Conservation (phyloP, 495 filamentous ascomycete species). For the Polyplosphaeria fusca region DNA sequence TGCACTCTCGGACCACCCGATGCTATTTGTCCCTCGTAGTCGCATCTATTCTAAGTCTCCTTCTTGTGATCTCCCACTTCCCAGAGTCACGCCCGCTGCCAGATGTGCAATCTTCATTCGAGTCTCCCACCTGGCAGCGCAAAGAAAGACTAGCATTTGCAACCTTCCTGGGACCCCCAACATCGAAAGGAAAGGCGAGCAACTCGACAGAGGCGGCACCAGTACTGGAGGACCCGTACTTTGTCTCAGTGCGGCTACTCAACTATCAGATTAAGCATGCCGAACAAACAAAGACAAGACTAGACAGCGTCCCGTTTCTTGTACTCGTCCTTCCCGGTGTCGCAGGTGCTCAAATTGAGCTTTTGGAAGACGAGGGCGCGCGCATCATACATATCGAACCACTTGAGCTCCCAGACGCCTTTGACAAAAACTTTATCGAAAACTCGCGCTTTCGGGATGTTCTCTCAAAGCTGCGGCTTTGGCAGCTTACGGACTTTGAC, state of each 20-base stretch:
- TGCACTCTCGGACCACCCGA: too few relatives aligned
- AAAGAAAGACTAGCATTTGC: conserved; percentile 2
- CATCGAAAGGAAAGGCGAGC: not conserved
- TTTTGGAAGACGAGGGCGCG: conserved; percentile 13
- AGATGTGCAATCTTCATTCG: not conserved
- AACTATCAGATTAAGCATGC: conserved; percentile 13
- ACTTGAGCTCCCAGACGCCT: conserved; percentile 8
- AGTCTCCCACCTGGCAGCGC: not conserved
- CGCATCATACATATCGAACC: conserved; percentile 10
- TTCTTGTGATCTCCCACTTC: not conserved
- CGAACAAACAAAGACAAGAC: not conserved
- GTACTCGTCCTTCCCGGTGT: conserved; percentile 13
- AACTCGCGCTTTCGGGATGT: conserved; percentile 17
- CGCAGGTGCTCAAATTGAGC: not conserved
- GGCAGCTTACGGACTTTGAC: conserved; percentile 30
- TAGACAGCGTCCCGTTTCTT: conserved; percentile 6
- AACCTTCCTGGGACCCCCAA: conserved; percentile 10
- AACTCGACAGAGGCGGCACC: not conserved
- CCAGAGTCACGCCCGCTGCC: not conserved
- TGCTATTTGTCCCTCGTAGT: conserved; percentile 1
- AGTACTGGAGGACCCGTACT: conserved; percentile 7
- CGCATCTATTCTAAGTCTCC: conserved; percentile 1
- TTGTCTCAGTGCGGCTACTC: conserved; percentile 9
- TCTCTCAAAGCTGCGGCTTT: conserved; percentile 29
- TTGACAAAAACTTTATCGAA: conserved; percentile 9